Base-by-base conservation (phyloP, 2,329 filamentous ascomycete species). In the Myriangium duriaei region DNA sequence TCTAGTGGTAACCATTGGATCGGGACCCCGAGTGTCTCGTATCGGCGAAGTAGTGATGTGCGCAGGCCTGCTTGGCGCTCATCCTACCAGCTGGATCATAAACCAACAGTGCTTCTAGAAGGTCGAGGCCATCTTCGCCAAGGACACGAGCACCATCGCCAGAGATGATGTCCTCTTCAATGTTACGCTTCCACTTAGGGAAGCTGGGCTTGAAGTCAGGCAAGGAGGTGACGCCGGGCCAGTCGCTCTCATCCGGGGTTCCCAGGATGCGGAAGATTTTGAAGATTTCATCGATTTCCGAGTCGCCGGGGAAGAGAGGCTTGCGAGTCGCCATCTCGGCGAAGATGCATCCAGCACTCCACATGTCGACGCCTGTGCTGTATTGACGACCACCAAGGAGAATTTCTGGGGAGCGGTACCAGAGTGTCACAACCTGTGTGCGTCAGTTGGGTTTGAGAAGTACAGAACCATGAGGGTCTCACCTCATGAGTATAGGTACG, bases 251-350 rank as follows among this genome's bases (percentile, higher is more conserved):
- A 38, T 76, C 75, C 3, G 86, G 86, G 3, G 87, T 94, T 47
- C 86, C 85, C 28, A 94, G 74, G 24, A 85, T 45, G 28, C 59
- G 75, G 77, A 94, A 94, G 57, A 80, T 92, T 65, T 88, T 91
- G 71, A 92, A 92, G 55, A 92, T 92, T 61, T 92, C 84, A 54
- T 92, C 84, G 61, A 92, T 92, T 57, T 92, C 84, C 4, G 83
- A 91, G 57, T 94, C 86, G 42, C 86, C 86, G 10, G 86, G 85
- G 67, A 94, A 94, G 30, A 94, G 69, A 4, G 86, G 85, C 63
- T 92, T 93, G 52, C 84, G 76, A 2, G 86, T 94, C 62, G 84
- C 92, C 87, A 94, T 94, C 62, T 94, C 86, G 7, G 87, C 86
- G 59, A 94, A 93, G 60, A 94, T 94, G 60, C 85, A 91, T 45